Evolutionary conservation across 495 filamentous ascomycete genomes (phyloP).

Genomic region (Chaetomium cochliodes): DNA sequence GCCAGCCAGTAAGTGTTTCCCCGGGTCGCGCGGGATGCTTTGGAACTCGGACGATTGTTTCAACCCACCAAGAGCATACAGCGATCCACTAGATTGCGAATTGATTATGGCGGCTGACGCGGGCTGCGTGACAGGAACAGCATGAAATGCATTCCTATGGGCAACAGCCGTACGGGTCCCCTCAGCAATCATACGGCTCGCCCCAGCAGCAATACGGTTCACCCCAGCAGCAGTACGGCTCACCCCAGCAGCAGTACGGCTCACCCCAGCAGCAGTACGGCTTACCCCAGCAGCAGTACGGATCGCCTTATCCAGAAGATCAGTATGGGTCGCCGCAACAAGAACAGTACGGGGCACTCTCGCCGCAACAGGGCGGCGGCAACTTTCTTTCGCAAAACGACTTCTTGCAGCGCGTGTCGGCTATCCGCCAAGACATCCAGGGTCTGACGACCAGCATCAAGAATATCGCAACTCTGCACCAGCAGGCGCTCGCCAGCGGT

Average conservation of each 20-base stretch:
- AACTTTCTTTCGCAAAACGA: constrained; percentile 52
- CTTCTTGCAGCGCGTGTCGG: constrained; percentile 60
- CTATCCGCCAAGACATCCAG: constrained; percentile 56
- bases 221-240: constrained; percentile 22
- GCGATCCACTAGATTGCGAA: background rate
- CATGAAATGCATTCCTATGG: constrained; percentile 44
- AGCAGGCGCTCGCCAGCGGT: constrained; percentile 55
- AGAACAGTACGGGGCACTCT: too few species aligned
- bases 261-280: constrained; percentile 17
- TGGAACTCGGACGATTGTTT: background rate
- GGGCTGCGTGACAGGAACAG: constrained; percentile 31
- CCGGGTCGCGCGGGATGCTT: constrained; percentile 2
- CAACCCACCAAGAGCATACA: background rate
- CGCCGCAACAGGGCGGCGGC: constrained; percentile 26
- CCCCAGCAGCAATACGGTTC: constrained; percentile 23
- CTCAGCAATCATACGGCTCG: constrained; percentile 19
- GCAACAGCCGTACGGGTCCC: constrained; percentile 16
- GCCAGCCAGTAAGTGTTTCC: constrained; percentile 31
- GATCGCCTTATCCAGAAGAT: too few species aligned
- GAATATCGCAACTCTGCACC: constrained; percentile 58
- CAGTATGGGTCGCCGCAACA: too few species aligned
- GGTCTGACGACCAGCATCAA: constrained; percentile 54
- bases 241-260: constrained; percentile 19
- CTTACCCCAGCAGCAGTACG: constrained; percentile 9
- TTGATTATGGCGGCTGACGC: constrained; percentile 3